These are phyloP conservation scores for Gilbertella persicaria DNA, from an alignment of 371 early-diverging fungal species.

Conservation along the genomic window DNA sequence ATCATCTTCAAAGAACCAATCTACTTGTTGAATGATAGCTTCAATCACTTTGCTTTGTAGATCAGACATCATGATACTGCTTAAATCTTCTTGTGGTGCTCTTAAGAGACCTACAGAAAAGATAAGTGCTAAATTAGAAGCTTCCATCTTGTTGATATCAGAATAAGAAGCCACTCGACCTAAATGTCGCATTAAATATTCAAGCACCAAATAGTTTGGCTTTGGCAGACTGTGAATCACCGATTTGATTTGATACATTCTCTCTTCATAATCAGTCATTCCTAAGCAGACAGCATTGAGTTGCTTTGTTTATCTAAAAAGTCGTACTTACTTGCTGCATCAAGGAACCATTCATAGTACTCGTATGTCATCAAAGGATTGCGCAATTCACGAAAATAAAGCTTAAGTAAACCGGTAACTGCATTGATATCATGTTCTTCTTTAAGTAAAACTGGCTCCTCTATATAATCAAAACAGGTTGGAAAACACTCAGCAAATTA, in stretches of 20 bases:
- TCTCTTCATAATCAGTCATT: constrained; percentile 70
- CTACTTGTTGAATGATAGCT: constrained; percentile 58
- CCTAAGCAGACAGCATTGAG: constrained; percentile 31
- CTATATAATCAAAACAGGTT: neutral
- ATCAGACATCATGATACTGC: constrained; percentile 56
- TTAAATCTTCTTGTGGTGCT: constrained; percentile 48
- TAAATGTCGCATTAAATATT: constrained; percentile 72
- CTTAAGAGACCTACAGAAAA: constrained; percentile 71
- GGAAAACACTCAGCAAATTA: too few species aligned
- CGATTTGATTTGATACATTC: constrained; percentile 67
- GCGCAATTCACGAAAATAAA: constrained; percentile 79
- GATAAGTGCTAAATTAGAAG: constrained; percentile 79
- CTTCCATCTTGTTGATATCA: constrained; percentile 83
- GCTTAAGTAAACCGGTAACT: constrained; percentile 72
- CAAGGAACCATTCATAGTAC: constrained; percentile 75
- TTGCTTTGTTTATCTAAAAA: neutral
- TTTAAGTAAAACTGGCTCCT: constrained; percentile 36
- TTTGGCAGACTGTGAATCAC: constrained; percentile 70
- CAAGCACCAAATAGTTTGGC: constrained; percentile 63
- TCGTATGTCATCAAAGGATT: constrained; percentile 77
- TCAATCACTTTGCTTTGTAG: constrained; percentile 56
- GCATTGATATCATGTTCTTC: constrained; percentile 76
- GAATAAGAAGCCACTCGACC: constrained; percentile 61
- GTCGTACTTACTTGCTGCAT: constrained; percentile 63
- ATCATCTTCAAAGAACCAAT: constrained; percentile 59